Conservation (phyloP, 2,329 filamentous ascomycete genomes). For the Penicillium freii region DNA sequence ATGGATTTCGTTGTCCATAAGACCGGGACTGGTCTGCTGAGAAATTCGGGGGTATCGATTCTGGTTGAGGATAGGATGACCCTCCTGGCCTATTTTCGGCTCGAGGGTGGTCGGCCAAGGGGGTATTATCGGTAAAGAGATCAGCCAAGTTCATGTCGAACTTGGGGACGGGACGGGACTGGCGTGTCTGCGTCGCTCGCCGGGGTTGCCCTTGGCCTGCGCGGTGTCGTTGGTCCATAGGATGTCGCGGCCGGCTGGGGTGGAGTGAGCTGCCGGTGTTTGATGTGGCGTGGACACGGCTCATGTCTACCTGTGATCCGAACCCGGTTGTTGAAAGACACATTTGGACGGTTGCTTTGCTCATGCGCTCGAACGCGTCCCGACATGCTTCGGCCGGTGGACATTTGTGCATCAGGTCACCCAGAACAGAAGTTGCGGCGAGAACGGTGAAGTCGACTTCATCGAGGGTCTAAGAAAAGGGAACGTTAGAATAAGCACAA, state of each 20-base stretch:
- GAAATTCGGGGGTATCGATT: constrained; percentile 25
- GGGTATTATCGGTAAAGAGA: constrained; percentile 49
- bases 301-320: constrained; percentile 49
- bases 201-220: constrained; percentile 29
- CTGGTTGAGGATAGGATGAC: constrained; percentile 28
- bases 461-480: constrained; percentile 65
- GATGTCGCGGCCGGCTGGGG: constrained; percentile 18
- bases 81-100: constrained; percentile 28
- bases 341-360: constrained; percentile 94
- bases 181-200: constrained; percentile 36
- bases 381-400: constrained; percentile 91
- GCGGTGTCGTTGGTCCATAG: constrained; percentile 24
- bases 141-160: constrained; percentile 60
- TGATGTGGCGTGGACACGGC: constrained; percentile 22
- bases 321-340: constrained; percentile 84
- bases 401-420: constrained; percentile 89
- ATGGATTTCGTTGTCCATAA: constrained; percentile 29
- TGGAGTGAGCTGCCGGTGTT: constrained; percentile 13
- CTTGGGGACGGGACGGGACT: constrained; percentile 49
- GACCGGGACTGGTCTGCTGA: constrained; percentile 26
- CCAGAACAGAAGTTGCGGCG: constrained; percentile 87
- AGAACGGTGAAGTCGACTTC: constrained; percentile 97
- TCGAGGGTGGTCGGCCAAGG: constrained; percentile 37
- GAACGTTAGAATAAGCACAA: constrained; percentile 9
- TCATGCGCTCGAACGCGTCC: constrained; percentile 92